Percentiles rank a stretch among this genome's conserved stretches.
Conservation (phyloP, 2,329 filamentous ascomycete genomes). For the Alternaria atra region DNA sequence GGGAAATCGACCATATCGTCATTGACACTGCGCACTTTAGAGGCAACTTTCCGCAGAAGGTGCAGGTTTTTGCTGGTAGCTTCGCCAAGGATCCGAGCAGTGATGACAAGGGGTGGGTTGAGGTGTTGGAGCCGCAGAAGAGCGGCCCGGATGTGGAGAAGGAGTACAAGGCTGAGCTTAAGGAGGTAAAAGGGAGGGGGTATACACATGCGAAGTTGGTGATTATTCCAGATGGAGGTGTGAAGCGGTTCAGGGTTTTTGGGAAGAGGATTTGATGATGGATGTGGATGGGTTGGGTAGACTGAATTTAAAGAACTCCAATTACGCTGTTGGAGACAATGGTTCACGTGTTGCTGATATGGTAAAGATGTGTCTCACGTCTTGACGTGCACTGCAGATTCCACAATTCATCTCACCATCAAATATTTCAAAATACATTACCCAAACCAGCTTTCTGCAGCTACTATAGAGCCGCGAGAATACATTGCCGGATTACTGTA, state of each 20-base stretch:
- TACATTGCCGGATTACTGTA: background rate
- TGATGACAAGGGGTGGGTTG: constrained; percentile 69
- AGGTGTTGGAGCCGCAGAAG: constrained; percentile 72
- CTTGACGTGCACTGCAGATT: background rate
- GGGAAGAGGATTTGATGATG: constrained; percentile 58
- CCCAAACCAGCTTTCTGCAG: background rate
- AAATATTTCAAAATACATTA: background rate
- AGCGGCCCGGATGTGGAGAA: constrained; percentile 78
- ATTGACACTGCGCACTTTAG: constrained; percentile 85
- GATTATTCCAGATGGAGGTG: constrained; percentile 91
- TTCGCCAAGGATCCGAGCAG: constrained; percentile 66
- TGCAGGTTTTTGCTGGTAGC: constrained; percentile 69
- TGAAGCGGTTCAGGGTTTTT: constrained; percentile 84
- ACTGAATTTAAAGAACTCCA: background rate
- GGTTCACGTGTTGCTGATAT: no score
- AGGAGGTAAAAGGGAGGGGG: constrained; percentile 63
- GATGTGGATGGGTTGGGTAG: background rate
- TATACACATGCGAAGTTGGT: constrained; percentile 89
- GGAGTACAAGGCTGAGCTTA: constrained; percentile 61
- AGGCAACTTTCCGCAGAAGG: constrained; percentile 83
- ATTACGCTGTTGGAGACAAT: background rate
- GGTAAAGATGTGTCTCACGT: background rate
- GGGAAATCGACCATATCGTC: constrained; percentile 71
- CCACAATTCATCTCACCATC: background rate
- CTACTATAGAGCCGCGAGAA: background rate